Evolutionary conservation across 2,329 filamentous ascomycete genomes (phyloP).

Genomic region (Exophiala mesophila): DNA sequence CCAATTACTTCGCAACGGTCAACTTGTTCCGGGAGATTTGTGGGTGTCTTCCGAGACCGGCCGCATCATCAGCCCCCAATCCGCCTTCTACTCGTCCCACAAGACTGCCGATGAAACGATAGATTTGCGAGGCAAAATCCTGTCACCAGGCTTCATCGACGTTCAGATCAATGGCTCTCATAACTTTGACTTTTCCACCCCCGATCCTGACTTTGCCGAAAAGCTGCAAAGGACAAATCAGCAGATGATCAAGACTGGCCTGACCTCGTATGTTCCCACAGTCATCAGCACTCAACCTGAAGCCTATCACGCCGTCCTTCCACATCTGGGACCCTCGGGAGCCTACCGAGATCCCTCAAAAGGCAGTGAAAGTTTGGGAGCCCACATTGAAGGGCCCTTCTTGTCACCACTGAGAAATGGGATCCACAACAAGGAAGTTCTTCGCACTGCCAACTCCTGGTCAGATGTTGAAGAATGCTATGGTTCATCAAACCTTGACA

Average conservation of each 20-base stretch:
- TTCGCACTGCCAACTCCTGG: slow-evolving; percentile 58
- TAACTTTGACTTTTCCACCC: slow-evolving; percentile 83
- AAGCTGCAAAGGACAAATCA: slow-evolving; percentile 67
- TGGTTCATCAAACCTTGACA: slow-evolving; percentile 61
- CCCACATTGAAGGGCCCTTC: slow-evolving; percentile 89
- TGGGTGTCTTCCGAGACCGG: slow-evolving; percentile 81
- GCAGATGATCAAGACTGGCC: slow-evolving; percentile 68
- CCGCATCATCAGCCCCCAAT: slow-evolving; percentile 69
- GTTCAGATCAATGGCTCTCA: slow-evolving; percentile 89
- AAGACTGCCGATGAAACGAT: slow-evolving; percentile 64
- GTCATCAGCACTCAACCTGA: slow-evolving; percentile 75
- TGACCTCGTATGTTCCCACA: slow-evolving; percentile 84
- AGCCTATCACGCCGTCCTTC: slow-evolving; percentile 70
- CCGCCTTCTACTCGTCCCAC: slow-evolving; percentile 49
- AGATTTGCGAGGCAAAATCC: slow-evolving; percentile 74
- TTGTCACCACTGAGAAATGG: slow-evolving; percentile 78
- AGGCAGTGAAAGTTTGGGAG: slow-evolving; percentile 81
- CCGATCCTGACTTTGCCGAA: slow-evolving; percentile 65
- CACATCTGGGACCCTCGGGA: slow-evolving; percentile 70
- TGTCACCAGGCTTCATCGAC: slow-evolving; percentile 83
- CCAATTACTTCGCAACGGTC: slow-evolving; percentile 63
- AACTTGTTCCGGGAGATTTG: slow-evolving; percentile 71
- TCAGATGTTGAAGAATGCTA: slow-evolving; percentile 53
- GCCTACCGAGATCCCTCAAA: slow-evolving; percentile 53
- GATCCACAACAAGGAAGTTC: slow-evolving; percentile 70